Base-by-base conservation (phyloP, 768 basidiomycete species). In the Hysterangium stoloniferum region DNA sequence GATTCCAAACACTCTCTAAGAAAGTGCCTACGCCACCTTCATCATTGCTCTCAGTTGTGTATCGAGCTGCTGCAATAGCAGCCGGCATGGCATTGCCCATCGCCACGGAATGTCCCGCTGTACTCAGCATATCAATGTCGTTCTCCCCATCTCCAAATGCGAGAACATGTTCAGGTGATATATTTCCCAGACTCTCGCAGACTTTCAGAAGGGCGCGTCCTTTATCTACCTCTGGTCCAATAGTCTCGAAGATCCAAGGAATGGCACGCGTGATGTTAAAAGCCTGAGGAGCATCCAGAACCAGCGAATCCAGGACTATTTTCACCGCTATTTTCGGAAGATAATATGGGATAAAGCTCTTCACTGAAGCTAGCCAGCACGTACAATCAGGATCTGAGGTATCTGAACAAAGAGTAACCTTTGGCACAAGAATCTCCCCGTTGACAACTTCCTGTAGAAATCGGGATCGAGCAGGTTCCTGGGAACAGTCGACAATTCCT, bases 131-230 rank as follows among this genome's bases (percentile, higher is more conserved):
- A 17, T 25, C 22, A 22, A 45, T 38, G 34, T 53, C 52, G 37
- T 53, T 53, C 36, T 53, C 45, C 7, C 52, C 52, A 20, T 53
- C 52, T 9, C 52, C 52, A 25, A 53, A 53, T 40, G 46, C 52
- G 11, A 48, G 35, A 8, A 53, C 52, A 2, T 53, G 33, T 15
- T 32, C 11, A 11, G 45, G 31, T 9, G 37, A 19, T 9, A 48
- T 37, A 15, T 38, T 25, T 19, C 31, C 44, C 19, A 37, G 37
- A 15, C 36, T 32, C 12, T 37, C 28, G 46, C 52, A 53, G 35
- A 53, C 35, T 15, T 40, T 34, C 24, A 8, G 9, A 22, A 53
- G 34, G 25, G 52, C 52, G 24, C 17, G 9, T 4, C 35, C 35
- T 29, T 53, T 53, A 32, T 53, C 27, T n/a, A 53, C 38, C 6